Base-by-base conservation (phyloP, 1,284 basidiomycete genomes). In the Crucibulum cyathiforme region DNA sequence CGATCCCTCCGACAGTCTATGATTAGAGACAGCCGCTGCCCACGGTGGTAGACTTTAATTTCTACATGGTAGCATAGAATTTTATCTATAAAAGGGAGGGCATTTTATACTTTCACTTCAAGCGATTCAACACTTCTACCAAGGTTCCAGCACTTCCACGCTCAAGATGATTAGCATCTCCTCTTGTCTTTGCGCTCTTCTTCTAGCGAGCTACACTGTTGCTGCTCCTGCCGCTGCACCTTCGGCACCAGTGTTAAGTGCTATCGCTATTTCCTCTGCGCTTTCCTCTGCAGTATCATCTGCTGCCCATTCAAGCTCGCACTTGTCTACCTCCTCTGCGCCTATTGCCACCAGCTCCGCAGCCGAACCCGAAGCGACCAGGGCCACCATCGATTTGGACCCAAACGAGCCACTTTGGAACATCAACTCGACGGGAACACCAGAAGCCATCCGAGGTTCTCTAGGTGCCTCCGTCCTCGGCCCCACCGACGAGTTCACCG, bases 381-480 rank as follows among this genome's bases (percentile, higher is more conserved):
- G 80, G 24, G 77, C 81, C 9, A 78, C 77, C 50, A 84, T 85
- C 36, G 80, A 75, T 60, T 77, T 84, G 56, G 76, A 86, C 65
- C 84, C 87, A 31, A 89, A 89, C 72, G 63, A 59, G 39, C 76
- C 73, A 8, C 68, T 80, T 19, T 84, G 82, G 71, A 76, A 75
- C 56, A 62, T 77, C 48, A 71, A 61, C 38, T 61, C 69, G 13
- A 63, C 63, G 37, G 65, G 64, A 0, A 38, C 57, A 24, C 72
- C 71, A 19, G 45, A 67, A 47, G 71, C 72, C 36, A 50, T 66
- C 57, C 67, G 72, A 36, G 65, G 63, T 35, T 55, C 54, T 3
- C 51, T 66, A 13, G 71, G 71, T 12, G 73, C 75, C 2, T 61
- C 64, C 2, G 77, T 87, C 17, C 65, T 86, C 7, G 86, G 84